Base-by-base conservation (phyloP, 192 early-diverging fungal species). In the Backusella psychrophila region DNA sequence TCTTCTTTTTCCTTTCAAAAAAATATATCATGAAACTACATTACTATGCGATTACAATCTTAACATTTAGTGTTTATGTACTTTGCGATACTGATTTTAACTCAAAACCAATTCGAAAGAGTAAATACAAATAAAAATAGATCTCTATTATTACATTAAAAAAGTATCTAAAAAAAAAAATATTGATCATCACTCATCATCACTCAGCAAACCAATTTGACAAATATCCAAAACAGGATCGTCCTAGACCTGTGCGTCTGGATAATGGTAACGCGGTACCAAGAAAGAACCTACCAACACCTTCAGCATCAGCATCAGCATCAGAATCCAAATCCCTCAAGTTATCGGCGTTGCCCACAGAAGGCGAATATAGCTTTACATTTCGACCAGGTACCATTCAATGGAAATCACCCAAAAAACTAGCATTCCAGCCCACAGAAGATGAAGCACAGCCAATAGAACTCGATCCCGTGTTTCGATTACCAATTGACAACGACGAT, bases 331-430 rank as follows among this genome's bases (percentile, higher is more conserved):
- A 23, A 26, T 11, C 26, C 2, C 12, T 63, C 23, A 68, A 68
- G 36, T 19, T 68, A 68, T 36, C 66, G 17, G 17, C 14, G 6
- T 68, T 68, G 35, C 66, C 66, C 7, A 35, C 35, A 68, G 6
- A n/a, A n/a, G 66, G 66, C 1, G 35, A 33, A 17, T 33, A 33
- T 68, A 33, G 19, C 5, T 36, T 35, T 68, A 68, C 66, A 33
- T 68, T 35, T 68, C 66, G 66, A 35, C 66, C 66, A 68, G 66
- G 66, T 36, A 33, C 66, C 14, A 8, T 68, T 33, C 66, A 35
- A 68, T 68, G 66, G 66, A 68, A 68, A 35, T 8, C 66, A 68
- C 66, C 66, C 17, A 68, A 68, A 68, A 63, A 63, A 26, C 21
- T 26, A 11, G 33, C 31, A 36, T 35, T 35, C 15, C 35, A 68